Conservation (phyloP, 2,329 filamentous ascomycete species). For the Paracorniculantispora psalliotae region DNA sequence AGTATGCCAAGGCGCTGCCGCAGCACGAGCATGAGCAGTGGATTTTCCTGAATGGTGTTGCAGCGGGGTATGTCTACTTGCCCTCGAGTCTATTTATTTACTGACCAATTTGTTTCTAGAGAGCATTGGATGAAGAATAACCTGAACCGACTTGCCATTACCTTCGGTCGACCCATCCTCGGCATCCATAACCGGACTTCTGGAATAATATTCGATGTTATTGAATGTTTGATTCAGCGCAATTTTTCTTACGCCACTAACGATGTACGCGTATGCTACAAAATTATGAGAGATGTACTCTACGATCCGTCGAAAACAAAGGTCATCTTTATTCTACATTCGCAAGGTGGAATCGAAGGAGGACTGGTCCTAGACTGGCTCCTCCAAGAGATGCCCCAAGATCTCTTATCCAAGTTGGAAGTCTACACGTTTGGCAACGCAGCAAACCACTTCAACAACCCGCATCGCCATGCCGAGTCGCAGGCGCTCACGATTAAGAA, state of each 20-base stretch:
- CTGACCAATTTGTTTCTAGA: slow-evolving; percentile 27
- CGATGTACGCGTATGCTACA: slow-evolving; percentile 60
- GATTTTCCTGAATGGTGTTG: slow-evolving; percentile 76
- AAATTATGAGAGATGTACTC: slow-evolving; percentile 57
- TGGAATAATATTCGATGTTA: slow-evolving; percentile 69
- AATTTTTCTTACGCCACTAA: slow-evolving; percentile 67
- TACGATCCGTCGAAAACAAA: slow-evolving; percentile 59
- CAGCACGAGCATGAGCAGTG: slow-evolving; percentile 63
- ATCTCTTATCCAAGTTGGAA: slow-evolving; percentile 63
- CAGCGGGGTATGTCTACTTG: slow-evolving; percentile 45
- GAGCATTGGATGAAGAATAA: slow-evolving; percentile 66
- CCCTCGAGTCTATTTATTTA: not conserved
- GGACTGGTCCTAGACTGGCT: slow-evolving; percentile 73
- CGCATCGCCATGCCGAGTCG: slow-evolving; percentile 47
- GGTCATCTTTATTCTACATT: slow-evolving; percentile 70
- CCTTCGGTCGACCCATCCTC: slow-evolving; percentile 64
- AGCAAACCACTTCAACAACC: slow-evolving; percentile 79
- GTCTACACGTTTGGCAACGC: slow-evolving; percentile 76
- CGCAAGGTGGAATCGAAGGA: slow-evolving; percentile 71
- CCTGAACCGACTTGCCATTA: slow-evolving; percentile 64
- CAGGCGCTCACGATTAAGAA: slow-evolving; percentile 33
- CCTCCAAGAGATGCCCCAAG: slow-evolving; percentile 63
- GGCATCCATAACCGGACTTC: slow-evolving; percentile 73
- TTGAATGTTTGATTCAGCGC: slow-evolving; percentile 74
- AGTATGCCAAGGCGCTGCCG: slow-evolving; percentile 44